phyloP scores from a whole-genome alignment of 371 early-diverging fungal genomes.

The Lichtheimia hyalospora region DNA sequence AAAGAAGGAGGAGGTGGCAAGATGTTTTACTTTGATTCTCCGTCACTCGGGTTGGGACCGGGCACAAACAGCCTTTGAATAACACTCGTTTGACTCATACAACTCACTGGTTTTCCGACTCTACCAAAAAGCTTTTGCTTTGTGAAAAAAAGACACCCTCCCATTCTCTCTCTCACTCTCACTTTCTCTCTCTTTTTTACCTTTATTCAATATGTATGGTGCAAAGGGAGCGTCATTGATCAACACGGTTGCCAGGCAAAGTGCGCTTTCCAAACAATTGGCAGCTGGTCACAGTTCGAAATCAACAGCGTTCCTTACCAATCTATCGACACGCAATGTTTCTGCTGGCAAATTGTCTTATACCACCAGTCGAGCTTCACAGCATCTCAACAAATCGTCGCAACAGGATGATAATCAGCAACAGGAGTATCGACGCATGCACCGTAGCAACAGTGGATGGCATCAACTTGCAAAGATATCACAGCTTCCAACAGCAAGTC shows the following conservation, averaged over 20 bases:
- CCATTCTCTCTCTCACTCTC: too few species aligned
- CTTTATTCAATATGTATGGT: conserved; percentile 32
- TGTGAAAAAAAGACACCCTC: too few species aligned
- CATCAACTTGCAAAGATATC: conserved; percentile 8
- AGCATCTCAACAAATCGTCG: conserved; percentile 23
- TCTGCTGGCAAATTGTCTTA: conserved; percentile 46
- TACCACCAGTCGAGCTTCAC: conserved; percentile 34
- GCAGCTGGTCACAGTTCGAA: conserved; percentile 29
- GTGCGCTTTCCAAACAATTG: conserved; percentile 43
- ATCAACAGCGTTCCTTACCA: conserved; percentile 38
- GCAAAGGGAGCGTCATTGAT: conserved; percentile 48
- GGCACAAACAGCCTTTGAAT: too few species aligned
- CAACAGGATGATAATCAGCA: conserved; percentile 17
- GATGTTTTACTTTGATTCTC: too few species aligned
- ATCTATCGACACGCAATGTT: conserved; percentile 39
- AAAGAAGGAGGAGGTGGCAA: too few species aligned
- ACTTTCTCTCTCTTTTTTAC: not conserved
- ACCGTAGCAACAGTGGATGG: conserved; percentile 8
- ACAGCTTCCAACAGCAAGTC: conserved; percentile 4
- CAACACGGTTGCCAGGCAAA: conserved; percentile 43
- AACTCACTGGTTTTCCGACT: too few species aligned
- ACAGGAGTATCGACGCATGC: conserved; percentile 8
- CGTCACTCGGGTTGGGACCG: too few species aligned
- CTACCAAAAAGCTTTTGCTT: too few species aligned
- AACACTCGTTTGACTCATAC: too few species aligned